Conservation (phyloP, 805 yeast genomes). For the Wickerhamomyces xylosicus region DNA sequence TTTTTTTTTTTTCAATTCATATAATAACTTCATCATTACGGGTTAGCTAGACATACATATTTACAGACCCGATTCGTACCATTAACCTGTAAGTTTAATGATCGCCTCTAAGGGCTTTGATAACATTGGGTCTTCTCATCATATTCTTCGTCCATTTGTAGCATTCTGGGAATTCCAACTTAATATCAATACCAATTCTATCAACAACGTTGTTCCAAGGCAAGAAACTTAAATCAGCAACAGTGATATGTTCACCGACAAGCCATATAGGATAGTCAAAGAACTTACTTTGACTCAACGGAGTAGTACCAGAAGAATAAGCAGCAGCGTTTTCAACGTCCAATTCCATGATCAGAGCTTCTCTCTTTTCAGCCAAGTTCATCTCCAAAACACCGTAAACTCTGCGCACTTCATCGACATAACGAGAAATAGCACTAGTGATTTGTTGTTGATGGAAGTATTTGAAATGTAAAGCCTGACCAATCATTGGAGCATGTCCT, state of each 20-base stretch:
- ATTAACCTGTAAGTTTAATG: slow-evolving; percentile 10
- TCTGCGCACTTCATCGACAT: slow-evolving; percentile 84
- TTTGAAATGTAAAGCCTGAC: slow-evolving; percentile 90
- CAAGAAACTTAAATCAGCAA: slow-evolving; percentile 87
- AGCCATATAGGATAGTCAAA: slow-evolving; percentile 94
- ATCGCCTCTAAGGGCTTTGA: slow-evolving; percentile 75
- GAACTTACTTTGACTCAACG: slow-evolving; percentile 73
- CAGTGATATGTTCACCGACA: slow-evolving; percentile 73
- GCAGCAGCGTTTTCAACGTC: slow-evolving; percentile 83
- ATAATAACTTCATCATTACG: no score
- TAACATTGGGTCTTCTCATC: slow-evolving; percentile 92
- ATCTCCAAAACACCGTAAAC: slow-evolving; percentile 91
- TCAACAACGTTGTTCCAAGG: slow-evolving; percentile 97
- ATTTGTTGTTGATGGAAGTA: slow-evolving; percentile 82
- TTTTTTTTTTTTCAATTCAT: no score
- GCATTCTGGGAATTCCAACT: slow-evolving; percentile 87
- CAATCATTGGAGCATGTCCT: slow-evolving; percentile 98
- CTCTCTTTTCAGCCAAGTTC: slow-evolving; percentile 90
- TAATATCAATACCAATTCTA: slow-evolving; percentile 80
- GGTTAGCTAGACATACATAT: not conserved
- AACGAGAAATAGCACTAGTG: slow-evolving; percentile 83
- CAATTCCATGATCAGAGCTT: slow-evolving; percentile 79
- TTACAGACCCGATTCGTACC: not conserved
- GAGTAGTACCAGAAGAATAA: slow-evolving; percentile 81
- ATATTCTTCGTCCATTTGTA: slow-evolving; percentile 91